A percentile compares a stretch with the other conserved stretches of the same genome.
phyloP scores from a whole-genome alignment of 2,329 filamentous ascomycete genomes.

The Macrophomina pseudophaseolina region DNA sequence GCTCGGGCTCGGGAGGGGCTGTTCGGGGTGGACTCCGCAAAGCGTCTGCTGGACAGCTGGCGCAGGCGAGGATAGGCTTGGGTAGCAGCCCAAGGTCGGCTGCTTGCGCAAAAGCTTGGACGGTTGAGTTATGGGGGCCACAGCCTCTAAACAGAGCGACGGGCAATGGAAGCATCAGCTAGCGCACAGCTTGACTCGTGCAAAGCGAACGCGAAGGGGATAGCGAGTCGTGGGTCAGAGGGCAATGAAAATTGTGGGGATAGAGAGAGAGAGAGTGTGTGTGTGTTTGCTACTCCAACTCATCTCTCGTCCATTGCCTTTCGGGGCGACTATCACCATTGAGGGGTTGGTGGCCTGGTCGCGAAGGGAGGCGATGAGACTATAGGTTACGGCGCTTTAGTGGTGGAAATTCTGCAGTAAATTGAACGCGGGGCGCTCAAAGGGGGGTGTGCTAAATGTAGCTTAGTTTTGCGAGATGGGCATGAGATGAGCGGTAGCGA shows the following conservation, averaged over 20 bases:
- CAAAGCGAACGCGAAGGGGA: conserved; percentile 8
- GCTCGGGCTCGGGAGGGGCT: conserved; percentile 10
- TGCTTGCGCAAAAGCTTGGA: conserved; percentile 13
- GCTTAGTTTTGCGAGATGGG: conserved; percentile 13
- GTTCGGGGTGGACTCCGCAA: conserved; percentile 8
- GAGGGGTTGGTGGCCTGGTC: background rate
- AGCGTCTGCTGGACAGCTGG: background rate
- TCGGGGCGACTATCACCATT: conserved; percentile 4
- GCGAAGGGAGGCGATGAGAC: background rate
- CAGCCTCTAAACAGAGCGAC: background rate
- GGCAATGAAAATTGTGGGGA: conserved; percentile 17
- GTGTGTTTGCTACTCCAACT: conserved; percentile 12
- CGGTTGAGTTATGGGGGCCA: conserved; percentile 2
- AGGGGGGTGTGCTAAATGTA: background rate
- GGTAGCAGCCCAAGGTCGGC: background rate
- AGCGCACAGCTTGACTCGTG: conserved; percentile 12
- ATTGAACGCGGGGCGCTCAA: background rate
- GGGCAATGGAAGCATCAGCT: background rate
- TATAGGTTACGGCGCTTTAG: conserved; percentile 7
- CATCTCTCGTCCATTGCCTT: conserved; percentile 4
- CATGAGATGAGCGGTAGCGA: conserved; percentile 1
- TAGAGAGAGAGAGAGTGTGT: too few species aligned
- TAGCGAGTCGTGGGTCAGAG: conserved; percentile 13
- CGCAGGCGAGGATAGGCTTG: conserved; percentile 10
- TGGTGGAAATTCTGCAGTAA: conserved; percentile 21